phyloP scores from a whole-genome alignment of 225 moss, liverwort and hornwort species.

The Antitrichia curtipendula region DNA sequence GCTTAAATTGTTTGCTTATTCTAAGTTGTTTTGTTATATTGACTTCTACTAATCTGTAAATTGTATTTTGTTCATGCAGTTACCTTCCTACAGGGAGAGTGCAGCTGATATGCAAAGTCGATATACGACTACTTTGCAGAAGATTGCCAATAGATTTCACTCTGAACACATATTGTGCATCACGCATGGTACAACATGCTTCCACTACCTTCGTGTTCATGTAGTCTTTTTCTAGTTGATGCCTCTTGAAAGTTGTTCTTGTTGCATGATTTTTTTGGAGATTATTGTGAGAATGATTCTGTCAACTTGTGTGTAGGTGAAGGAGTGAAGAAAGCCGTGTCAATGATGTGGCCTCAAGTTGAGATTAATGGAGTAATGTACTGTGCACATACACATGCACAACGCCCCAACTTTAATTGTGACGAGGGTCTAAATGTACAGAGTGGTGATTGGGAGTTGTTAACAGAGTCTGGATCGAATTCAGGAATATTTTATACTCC shows the following conservation, averaged over 20 bases:
- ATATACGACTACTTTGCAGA: conserved; percentile 7
- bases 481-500: not conserved
- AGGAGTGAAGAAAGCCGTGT: conserved; percentile 1
- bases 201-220: accelerated
- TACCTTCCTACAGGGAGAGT: conserved; percentile 1
- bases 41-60: not conserved
- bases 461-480: conserved; percentile 6
- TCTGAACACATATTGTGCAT: conserved; percentile 40
- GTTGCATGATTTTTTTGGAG: not conserved
- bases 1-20: accelerated
- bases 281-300: not conserved
- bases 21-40: not conserved
- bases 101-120: not conserved
- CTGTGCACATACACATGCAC: not conserved
- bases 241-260: accelerated
- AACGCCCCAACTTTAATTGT: conserved; percentile 11
- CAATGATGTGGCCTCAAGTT: conserved; percentile 27
- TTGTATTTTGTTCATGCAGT: not conserved
- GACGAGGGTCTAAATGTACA: not conserved
- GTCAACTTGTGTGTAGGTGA: not conserved
- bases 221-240: not conserved
- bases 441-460: conserved; percentile 30
- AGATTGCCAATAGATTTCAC: conserved; percentile 18
- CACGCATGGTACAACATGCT: conserved; percentile 15
- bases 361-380: not conserved